Percentiles rank a stretch among this genome's conserved stretches.
These are phyloP conservation scores for Pseudonitzschia multiseries DNA, from an alignment of 108 stramenopile genomes.

Conservation along the genomic window DNA sequence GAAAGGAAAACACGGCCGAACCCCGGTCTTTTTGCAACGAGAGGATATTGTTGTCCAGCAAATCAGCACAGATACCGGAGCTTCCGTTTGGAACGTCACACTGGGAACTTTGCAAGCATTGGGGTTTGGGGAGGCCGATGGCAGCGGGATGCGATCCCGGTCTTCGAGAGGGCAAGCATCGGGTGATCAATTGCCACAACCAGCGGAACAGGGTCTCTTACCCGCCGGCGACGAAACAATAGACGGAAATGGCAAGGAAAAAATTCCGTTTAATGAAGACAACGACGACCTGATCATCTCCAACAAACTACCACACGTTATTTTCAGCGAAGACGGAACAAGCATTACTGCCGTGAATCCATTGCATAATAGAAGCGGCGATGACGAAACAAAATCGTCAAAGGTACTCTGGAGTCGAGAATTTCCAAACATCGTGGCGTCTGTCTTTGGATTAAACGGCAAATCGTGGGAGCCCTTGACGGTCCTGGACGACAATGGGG, in stretches of 20 bases:
- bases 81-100: slow-evolving; percentile 78
- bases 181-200: not conserved
- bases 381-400: not conserved
- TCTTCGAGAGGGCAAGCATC: slow-evolving; percentile 12
- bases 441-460: slow-evolving; percentile 73
- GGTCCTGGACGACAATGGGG: not conserved
- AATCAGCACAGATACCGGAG: slow-evolving; percentile 60
- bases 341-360: slow-evolving; percentile 50
- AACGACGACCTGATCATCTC: not conserved
- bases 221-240: slow-evolving; percentile 7
- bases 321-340: slow-evolving; percentile 73
- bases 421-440: slow-evolving; percentile 61
- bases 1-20: slow-evolving; percentile 19
- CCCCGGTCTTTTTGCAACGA: slow-evolving; percentile 71
- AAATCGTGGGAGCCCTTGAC: slow-evolving; percentile 57
- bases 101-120: slow-evolving; percentile 65
- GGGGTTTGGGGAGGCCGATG: slow-evolving; percentile 52
- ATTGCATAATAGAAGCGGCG: not conserved
- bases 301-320: slow-evolving; percentile 44
- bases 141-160: not conserved
- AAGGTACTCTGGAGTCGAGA: slow-evolving; percentile 46
- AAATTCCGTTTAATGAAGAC: not conserved
- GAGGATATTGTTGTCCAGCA: slow-evolving; percentile 74
- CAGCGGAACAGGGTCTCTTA: slow-evolving; percentile 9
- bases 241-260: not conserved